Evolutionary conservation across 495 filamentous ascomycete species (phyloP).

Genomic region (Apodospora peruviana): DNA sequence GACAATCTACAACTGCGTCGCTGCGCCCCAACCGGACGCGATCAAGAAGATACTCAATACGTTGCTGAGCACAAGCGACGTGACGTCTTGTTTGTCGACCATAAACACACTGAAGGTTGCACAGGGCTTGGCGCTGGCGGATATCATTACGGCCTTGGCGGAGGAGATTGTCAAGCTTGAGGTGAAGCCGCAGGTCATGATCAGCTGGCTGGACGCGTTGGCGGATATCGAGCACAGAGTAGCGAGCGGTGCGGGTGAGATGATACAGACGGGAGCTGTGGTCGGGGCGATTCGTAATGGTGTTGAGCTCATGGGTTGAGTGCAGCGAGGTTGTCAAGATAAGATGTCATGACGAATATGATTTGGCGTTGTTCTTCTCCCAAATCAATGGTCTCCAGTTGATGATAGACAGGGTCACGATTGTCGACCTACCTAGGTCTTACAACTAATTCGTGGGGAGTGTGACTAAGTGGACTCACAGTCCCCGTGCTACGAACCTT

Average conservation of each 20-base stretch:
- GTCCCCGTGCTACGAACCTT: too few relatives aligned
- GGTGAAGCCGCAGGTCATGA: constrained; percentile 80
- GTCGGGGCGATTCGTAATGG: constrained; percentile 87
- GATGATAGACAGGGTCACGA: too few relatives aligned
- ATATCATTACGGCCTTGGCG: constrained; percentile 79
- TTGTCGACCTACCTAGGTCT: too few relatives aligned
- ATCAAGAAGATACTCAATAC: constrained; percentile 79
- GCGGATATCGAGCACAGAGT: constrained; percentile 90
- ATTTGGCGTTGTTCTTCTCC: too few relatives aligned
- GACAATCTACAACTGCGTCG: constrained; percentile 96
- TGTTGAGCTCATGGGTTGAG: constrained; percentile 59
- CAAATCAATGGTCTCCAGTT: too few relatives aligned
- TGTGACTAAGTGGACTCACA: too few relatives aligned
- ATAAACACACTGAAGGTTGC: constrained; percentile 79
- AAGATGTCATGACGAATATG: too few relatives aligned
- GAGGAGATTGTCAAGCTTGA: constrained; percentile 79
- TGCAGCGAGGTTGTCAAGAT: too few relatives aligned
- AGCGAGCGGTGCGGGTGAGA: constrained; percentile 83
- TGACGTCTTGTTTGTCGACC: constrained; percentile 78
- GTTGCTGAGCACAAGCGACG: constrained; percentile 73
- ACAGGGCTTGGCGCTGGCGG: constrained; percentile 88
- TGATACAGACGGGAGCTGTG: constrained; percentile 84
- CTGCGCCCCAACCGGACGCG: constrained; percentile 85
- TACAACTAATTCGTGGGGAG: too few relatives aligned
- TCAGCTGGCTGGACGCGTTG: constrained; percentile 85